Percentiles rank a stretch among this genome's conserved stretches.
These are phyloP conservation scores for Auricularia sp. DNA, from an alignment of 768 basidiomycete species.

Conservation along the genomic window DNA sequence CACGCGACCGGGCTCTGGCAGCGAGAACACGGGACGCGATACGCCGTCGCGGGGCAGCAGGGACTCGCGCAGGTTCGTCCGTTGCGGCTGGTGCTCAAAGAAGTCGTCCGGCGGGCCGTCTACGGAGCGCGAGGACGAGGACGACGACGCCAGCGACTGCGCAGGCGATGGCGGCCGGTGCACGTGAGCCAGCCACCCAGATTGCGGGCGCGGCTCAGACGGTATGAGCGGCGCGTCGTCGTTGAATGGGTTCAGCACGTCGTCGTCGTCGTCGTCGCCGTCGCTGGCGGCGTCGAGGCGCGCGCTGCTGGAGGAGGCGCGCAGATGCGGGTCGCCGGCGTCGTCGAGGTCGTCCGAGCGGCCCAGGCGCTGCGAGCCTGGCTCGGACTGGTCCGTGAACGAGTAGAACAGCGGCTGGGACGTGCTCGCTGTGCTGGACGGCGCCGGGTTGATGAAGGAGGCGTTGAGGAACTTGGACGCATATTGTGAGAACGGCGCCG, in stretches of 20 bases:
- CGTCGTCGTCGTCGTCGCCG: constrained; percentile 23
- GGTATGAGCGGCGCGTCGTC: constrained; percentile 23
- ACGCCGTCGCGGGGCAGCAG: constrained; percentile 65
- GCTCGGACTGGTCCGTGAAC: constrained; percentile 55
- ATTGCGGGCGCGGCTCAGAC: constrained; percentile 16
- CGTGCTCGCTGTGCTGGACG: constrained; percentile 45
- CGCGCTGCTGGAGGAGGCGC: constrained; percentile 34
- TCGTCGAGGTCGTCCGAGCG: constrained; percentile 26
- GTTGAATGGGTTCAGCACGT: not conserved
- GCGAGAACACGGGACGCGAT: constrained; percentile 54
- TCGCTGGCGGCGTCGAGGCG: constrained; percentile 15
- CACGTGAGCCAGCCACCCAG: constrained; percentile 53
- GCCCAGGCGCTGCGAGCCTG: constrained; percentile 32
- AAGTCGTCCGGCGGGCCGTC: constrained; percentile 34
- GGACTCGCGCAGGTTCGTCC: constrained; percentile 63
- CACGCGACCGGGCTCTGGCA: constrained; percentile 67
- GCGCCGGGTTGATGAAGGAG: constrained; percentile 29
- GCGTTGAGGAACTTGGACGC: constrained; percentile 72
- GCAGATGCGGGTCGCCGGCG: constrained; percentile 69
- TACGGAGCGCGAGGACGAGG: constrained; percentile 33
- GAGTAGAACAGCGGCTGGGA: constrained; percentile 82
- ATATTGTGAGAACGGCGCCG: constrained; percentile 56
- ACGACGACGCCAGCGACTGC: constrained; percentile 19
- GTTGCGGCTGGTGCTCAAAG: constrained; percentile 19
- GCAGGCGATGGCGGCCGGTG: constrained; percentile 47